Evolutionary conservation across 345 rosid species (phyloP).

Genomic region (Corymbia maculata): DNA sequence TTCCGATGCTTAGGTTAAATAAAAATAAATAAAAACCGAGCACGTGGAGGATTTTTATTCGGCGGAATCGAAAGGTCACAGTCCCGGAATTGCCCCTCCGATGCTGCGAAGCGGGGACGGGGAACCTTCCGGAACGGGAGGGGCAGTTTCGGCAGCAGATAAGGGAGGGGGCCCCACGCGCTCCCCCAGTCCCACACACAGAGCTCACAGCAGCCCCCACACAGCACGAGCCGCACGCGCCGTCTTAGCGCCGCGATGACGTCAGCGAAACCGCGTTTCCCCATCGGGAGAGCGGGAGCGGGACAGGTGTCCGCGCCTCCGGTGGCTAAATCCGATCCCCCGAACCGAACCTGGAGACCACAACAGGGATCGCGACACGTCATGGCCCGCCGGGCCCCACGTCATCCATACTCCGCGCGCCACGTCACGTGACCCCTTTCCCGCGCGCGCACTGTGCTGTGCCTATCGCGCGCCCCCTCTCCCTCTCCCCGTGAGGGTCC

Average conservation of each 20-base stretch:
- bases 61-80: background rate
- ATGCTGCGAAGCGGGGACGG: background rate
- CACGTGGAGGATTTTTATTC: background rate
- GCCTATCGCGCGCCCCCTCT: background rate
- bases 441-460: background rate
- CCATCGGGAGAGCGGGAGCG: background rate
- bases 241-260: background rate
- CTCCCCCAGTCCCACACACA: background rate
- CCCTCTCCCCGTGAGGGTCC: background rate
- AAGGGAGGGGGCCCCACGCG: background rate
- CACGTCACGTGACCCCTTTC: background rate
- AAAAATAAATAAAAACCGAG: too few species aligned
- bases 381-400: background rate
- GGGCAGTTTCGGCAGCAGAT: constrained; percentile 17
- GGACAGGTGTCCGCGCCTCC: background rate
- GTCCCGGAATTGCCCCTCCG: background rate
- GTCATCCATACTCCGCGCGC: background rate
- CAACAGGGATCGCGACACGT: background rate
- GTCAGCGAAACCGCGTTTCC: background rate
- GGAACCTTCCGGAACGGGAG: background rate
- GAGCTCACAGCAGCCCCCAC: too few species aligned
- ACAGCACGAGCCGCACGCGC: background rate
- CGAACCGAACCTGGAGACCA: background rate
- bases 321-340: background rate
- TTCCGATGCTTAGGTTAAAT: too few species aligned